phyloP scores from a whole-genome alignment of 495 filamentous ascomycete genomes.

The Penicillium tannophilum region DNA sequence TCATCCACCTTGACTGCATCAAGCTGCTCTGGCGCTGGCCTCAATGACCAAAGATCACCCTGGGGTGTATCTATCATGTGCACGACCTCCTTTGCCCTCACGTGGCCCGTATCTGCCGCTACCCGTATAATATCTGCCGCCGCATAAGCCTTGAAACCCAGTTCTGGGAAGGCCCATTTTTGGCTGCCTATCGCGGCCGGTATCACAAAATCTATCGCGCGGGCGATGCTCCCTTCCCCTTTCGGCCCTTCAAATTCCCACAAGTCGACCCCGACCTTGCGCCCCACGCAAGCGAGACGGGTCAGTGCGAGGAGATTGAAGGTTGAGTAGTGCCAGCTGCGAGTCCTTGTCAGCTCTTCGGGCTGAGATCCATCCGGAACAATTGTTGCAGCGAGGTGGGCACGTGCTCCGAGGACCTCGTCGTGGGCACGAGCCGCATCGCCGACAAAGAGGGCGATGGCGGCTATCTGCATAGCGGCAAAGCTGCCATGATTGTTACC shows the following conservation, averaged over 20 bases:
- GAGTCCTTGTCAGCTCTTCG: not conserved
- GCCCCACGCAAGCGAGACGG: constrained; percentile 1
- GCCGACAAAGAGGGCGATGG: not conserved
- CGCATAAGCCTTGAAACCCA: not conserved
- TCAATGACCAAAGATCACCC: not conserved
- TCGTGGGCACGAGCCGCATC: not conserved
- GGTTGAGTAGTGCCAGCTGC: constrained; percentile 10
- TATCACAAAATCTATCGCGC: not conserved
- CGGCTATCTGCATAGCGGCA: not conserved
- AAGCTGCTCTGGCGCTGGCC: not conserved
- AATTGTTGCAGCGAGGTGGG: not conserved
- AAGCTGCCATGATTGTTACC: not conserved
- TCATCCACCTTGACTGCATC: not conserved
- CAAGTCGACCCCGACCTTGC: not conserved
- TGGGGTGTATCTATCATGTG: not conserved
- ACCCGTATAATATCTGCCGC: not conserved
- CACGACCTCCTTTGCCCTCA: not conserved
- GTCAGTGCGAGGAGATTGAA: constrained; percentile 4
- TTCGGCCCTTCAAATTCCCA: not conserved
- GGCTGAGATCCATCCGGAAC: constrained; percentile 3
- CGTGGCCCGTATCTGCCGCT: not conserved
- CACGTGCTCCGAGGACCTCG: not conserved
- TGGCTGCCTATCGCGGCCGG: not conserved
- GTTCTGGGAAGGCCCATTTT: not conserved
- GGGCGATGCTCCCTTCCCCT: not conserved